Evolutionary conservation across 345 rosid species (phyloP).

Genomic region (Salix caprea): DNA sequence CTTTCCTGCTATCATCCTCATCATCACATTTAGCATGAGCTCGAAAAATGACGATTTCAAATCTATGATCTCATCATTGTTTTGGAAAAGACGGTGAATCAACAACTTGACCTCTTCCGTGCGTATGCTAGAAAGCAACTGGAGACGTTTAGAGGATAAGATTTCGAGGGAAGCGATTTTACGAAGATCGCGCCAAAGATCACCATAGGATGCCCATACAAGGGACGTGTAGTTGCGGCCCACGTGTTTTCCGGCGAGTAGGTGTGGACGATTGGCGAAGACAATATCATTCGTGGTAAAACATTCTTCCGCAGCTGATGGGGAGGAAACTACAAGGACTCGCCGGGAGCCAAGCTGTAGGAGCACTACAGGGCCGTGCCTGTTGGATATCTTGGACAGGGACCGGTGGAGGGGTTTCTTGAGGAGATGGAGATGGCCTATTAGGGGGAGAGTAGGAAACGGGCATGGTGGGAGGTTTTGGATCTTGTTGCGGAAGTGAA

Average conservation of each 20-base stretch:
- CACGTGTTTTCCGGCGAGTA: neutral
- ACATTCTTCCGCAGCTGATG: constrained; percentile 25
- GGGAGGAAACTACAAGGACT: constrained; percentile 13
- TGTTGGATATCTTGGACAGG: neutral
- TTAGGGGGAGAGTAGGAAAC: neutral
- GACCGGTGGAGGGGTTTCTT: constrained; percentile 10
- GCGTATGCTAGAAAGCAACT: constrained; percentile 10
- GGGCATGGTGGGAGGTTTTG: constrained; percentile 9
- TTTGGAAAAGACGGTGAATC: neutral
- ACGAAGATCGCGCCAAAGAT: neutral
- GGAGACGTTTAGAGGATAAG: constrained; percentile 27
- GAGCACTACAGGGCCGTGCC: constrained; percentile 2
- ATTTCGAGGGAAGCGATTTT: constrained; percentile 19
- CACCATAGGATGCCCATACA: constrained; percentile 26
- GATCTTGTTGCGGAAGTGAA: constrained; percentile 1
- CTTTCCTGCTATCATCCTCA: constrained; percentile 39
- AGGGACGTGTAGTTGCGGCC: neutral
- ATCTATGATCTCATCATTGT: neutral
- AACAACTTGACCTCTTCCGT: constrained; percentile 19
- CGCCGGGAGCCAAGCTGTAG: constrained; percentile 4
- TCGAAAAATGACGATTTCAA: constrained; percentile 24
- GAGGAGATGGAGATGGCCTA: constrained; percentile 17
- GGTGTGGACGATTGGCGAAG: constrained; percentile 24
- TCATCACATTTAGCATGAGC: constrained; percentile 26
- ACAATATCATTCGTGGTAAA: constrained; percentile 31